phyloP scores from a whole-genome alignment of 257 asterid species.

The Solanum dulcamara region DNA sequence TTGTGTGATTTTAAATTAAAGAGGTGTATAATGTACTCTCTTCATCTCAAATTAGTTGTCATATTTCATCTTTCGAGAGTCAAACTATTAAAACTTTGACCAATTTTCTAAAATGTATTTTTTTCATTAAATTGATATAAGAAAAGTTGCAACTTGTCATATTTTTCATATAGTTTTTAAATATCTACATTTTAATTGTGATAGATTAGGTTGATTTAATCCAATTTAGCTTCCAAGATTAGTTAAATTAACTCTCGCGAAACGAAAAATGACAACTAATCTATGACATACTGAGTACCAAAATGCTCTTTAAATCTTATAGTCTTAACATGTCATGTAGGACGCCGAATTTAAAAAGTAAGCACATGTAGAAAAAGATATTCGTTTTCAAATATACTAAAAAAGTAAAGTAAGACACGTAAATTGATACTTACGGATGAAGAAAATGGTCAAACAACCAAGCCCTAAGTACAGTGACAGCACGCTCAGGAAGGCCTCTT shows the following conservation, averaged over 20 bases:
- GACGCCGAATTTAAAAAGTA: neutral
- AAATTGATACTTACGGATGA: constrained; percentile 68
- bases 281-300: rapidly evolving
- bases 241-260: neutral
- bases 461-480: constrained; percentile 82
- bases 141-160: rapidly evolving
- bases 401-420: neutral
- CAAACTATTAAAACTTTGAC: neutral
- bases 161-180: neutral
- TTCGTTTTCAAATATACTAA: neutral
- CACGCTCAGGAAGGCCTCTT: constrained; percentile 94
- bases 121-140: neutral
- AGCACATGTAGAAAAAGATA: neutral
- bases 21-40: neutral
- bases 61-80: neutral
- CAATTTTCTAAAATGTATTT: no score
- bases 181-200: neutral
- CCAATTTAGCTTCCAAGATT: neutral
- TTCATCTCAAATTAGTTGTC: neutral
- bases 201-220: neutral
- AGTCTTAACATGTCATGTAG: neutral
- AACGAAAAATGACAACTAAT: neutral
- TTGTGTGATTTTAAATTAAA: neutral
- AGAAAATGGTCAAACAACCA: constrained; percentile 94
- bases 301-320: neutral